Evolutionary conservation across 2,329 filamentous ascomycete species (phyloP).

Genomic region (Microdochium paspali): DNA sequence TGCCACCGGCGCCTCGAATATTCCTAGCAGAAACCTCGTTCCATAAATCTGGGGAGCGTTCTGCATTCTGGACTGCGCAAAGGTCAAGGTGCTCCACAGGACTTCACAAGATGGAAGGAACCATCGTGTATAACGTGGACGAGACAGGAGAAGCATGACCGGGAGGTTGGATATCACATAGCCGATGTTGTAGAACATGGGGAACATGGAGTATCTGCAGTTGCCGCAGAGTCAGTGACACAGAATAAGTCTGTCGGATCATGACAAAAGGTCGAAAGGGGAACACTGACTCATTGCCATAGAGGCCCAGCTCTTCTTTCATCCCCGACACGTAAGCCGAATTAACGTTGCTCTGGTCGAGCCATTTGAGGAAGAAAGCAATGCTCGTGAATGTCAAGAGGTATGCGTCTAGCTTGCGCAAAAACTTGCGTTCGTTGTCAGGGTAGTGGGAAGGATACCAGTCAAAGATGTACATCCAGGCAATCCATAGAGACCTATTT

Average conservation of each 20-base stretch:
- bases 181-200: conserved; percentile 7
- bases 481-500: conserved; percentile 7
- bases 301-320: conserved; percentile 14
- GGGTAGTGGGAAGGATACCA: conserved; percentile 12
- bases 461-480: conserved; percentile 14
- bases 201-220: conserved; percentile 7
- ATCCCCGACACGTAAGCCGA: conserved; percentile 21
- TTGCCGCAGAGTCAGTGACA: no score
- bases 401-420: conserved; percentile 7
- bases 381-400: conserved; percentile 10
- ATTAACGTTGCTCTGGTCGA: conserved; percentile 13
- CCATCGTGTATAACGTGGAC: conserved; percentile 6
- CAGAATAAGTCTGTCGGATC: no score
- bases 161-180: conserved; percentile 10
- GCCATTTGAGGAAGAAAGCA: conserved; percentile 10
- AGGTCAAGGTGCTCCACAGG: conserved; percentile 8
- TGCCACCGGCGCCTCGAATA: conserved; percentile 10
- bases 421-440: conserved; percentile 7
- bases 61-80: conserved; percentile 8
- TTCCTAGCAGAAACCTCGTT: conserved; percentile 15
- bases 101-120: conserved; percentile 9
- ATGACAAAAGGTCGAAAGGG: no score
- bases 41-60: conserved; percentile 14
- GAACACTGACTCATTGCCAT: conserved; percentile 13
- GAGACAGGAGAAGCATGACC: conserved; percentile 8